Base-by-base conservation (phyloP, 2,329 filamentous ascomycete genomes). In the Fusarium guadeloupense region DNA sequence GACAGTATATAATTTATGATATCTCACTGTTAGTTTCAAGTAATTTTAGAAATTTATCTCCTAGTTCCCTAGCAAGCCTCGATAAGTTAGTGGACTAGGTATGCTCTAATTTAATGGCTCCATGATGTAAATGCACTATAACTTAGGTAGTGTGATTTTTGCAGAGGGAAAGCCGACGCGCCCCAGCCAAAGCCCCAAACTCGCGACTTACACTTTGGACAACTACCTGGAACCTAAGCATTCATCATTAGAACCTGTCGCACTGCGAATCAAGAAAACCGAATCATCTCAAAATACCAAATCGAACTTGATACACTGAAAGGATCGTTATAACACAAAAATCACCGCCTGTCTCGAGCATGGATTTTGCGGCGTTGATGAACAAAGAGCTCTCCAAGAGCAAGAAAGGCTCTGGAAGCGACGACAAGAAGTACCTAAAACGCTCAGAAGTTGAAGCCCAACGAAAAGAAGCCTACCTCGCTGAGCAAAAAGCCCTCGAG, bases 311-410 rank as follows among this genome's bases (percentile, higher is more conserved):
- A 35, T 9, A 14, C 5, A 8, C 25, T 17, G 3, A 35, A 23
- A 34, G n/a, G 16, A 34, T 13, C 28, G 17, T 20, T 14, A 25
- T 9, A 17, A 25, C 12, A 20, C 21, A 3, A 48, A 48, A 31
- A n/a, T n/a, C 43, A 20, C 14, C 9, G 6, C 41, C 34, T 17
- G 34, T 25, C 9, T 60, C 72, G 25, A 81, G 59, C 66, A 99
- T 99, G 95, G 93, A 99, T 77, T 99, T 99, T 80, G 93, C 93
- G 59, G 86, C 92, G 30, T 81, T 99, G 41, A 96, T 99, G 92
- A 88, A 91, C 71, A 90, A 92, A 73, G 93, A 97, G 77, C 95
- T 99, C 71, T 87, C 91, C 70, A 96, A 95, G 76, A 83, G 89
- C 67, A 92, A 92, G 75, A 78, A 83, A 49, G 66, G 77, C 35